Evolutionary conservation across 2,329 filamentous ascomycete species (phyloP).

Genomic region (Akanthomyces dipterigenus): DNA sequence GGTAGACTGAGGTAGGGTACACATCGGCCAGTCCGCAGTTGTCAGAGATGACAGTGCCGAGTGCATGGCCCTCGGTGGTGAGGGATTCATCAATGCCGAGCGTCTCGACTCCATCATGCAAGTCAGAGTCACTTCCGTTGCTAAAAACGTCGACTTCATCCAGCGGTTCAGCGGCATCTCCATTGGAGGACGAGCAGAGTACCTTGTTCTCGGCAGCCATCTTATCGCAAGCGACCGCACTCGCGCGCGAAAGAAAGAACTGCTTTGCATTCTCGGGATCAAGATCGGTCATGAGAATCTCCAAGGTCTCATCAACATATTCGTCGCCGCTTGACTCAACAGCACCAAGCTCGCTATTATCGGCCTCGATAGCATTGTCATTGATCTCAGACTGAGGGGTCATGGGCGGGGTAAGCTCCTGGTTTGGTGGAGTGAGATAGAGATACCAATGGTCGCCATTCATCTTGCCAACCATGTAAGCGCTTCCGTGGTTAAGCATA

Average conservation of each 20-base stretch:
- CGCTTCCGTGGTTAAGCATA: slow-evolving; percentile 85
- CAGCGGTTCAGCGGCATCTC: slow-evolving; percentile 41
- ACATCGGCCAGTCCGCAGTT: slow-evolving; percentile 82
- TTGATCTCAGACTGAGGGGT: slow-evolving; percentile 55
- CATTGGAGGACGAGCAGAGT: slow-evolving; percentile 48
- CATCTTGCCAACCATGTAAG: slow-evolving; percentile 99
- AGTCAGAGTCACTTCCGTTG: slow-evolving; percentile 48
- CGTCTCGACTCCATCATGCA: slow-evolving; percentile 47
- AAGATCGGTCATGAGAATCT: slow-evolving; percentile 67
- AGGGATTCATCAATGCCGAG: slow-evolving; percentile 62
- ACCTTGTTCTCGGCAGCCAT: slow-evolving; percentile 61
- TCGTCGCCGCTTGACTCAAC: slow-evolving; percentile 37
- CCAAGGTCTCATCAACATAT: slow-evolving; percentile 66
- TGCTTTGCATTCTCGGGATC: slow-evolving; percentile 63
- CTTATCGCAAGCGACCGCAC: slow-evolving; percentile 79
- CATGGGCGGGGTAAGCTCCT: slow-evolving; percentile 70
- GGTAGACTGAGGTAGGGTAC: slow-evolving; percentile 80
- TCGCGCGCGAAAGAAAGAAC: slow-evolving; percentile 67
- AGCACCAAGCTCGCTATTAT: slow-evolving; percentile 34
- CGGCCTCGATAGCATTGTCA: slow-evolving; percentile 44
- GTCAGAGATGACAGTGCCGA: slow-evolving; percentile 89
- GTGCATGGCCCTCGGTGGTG: slow-evolving; percentile 86
- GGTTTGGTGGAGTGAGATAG: slow-evolving; percentile 86
- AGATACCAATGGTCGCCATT: slow-evolving; percentile 99
- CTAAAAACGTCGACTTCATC: slow-evolving; percentile 78